phyloP scores from a whole-genome alignment of 306 rosid species.

The Myrica gale region DNA sequence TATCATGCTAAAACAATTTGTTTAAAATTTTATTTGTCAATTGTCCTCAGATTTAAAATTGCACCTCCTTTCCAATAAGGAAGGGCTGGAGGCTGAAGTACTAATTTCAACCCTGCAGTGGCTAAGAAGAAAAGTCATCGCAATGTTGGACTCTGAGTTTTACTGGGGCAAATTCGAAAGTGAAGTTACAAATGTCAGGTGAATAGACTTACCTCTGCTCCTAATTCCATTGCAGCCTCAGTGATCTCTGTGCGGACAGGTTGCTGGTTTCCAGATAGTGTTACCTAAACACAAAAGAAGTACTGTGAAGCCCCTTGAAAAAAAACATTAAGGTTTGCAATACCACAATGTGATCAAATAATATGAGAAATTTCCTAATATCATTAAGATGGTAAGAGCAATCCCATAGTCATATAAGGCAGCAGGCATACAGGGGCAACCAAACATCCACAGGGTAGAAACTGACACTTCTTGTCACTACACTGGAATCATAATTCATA shows the following conservation, averaged over 20 bases:
- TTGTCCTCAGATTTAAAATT: not conserved
- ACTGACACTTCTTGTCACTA: not conserved
- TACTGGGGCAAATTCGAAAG: not conserved
- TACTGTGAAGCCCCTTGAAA: constrained; percentile 17
- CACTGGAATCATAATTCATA: not conserved
- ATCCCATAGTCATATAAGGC: not conserved
- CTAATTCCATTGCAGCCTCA: constrained; percentile 89
- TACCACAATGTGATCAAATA: not conserved
- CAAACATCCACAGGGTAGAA: constrained; percentile 2
- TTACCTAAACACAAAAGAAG: constrained; percentile 48
- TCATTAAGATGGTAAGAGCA: not conserved
- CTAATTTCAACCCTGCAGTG: not conserved
- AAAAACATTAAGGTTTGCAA: constrained; percentile 12
- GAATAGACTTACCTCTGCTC: constrained; percentile 63
- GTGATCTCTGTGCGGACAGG: constrained; percentile 77
- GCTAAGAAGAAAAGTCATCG: not conserved
- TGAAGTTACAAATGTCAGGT: not conserved
- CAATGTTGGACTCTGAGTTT: too few relatives aligned
- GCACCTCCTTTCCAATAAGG: not conserved
- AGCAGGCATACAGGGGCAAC: constrained; percentile 11
- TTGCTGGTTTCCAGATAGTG: constrained; percentile 81
- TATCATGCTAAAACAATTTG: not conserved
- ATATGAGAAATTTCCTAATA: not conserved
- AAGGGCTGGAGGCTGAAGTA: not conserved
- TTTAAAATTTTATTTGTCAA: not conserved